A percentile compares a stretch with the other conserved stretches of the same genome.
phyloP scores from a whole-genome alignment of 2,329 filamentous ascomycete genomes.

The Pseudogymnoascus sp. region DNA sequence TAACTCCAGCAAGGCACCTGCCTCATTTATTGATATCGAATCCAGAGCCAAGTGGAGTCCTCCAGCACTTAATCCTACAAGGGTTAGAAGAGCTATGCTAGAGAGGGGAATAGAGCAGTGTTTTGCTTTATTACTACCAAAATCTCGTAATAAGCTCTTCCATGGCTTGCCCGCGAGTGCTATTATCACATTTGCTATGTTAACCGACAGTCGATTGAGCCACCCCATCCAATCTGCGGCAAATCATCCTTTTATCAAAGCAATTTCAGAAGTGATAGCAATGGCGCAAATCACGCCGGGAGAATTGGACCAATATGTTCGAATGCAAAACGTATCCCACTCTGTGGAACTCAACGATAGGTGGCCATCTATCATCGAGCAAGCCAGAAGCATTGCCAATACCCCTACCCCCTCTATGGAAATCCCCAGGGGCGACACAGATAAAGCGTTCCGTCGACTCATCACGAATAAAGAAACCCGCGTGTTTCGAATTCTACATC shows the following conservation, averaged over 20 bases:
- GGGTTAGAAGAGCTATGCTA: constrained; percentile 12
- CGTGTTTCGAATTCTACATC: constrained; percentile 14
- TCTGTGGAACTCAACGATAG: background rate
- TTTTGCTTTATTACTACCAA: constrained; percentile 20
- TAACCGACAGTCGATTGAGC: constrained; percentile 2
- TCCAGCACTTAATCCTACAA: constrained; percentile 9
- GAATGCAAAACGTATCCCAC: background rate
- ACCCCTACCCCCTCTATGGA: background rate
- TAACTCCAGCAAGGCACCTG: background rate
- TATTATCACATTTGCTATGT: constrained; percentile 24
- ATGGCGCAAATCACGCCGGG: background rate
- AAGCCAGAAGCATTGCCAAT: constrained; percentile 1
- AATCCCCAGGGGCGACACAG: background rate
- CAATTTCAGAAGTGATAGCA: background rate
- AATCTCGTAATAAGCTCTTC: constrained; percentile 14
- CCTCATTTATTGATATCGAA: background rate
- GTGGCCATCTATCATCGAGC: constrained; percentile 1
- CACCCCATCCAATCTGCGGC: background rate
- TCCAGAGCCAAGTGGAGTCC: background rate
- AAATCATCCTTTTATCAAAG: constrained; percentile 4
- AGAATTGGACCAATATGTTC: constrained; percentile 2
- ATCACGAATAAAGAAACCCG: constrained; percentile 8
- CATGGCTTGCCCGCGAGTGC: constrained; percentile 20
- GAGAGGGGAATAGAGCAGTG: constrained; percentile 14
- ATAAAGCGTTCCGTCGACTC: constrained; percentile 9